Percentiles rank a stretch among this genome's conserved stretches.
phyloP scores from a whole-genome alignment of 495 filamentous ascomycete genomes.

The Penicillium coffeae region DNA sequence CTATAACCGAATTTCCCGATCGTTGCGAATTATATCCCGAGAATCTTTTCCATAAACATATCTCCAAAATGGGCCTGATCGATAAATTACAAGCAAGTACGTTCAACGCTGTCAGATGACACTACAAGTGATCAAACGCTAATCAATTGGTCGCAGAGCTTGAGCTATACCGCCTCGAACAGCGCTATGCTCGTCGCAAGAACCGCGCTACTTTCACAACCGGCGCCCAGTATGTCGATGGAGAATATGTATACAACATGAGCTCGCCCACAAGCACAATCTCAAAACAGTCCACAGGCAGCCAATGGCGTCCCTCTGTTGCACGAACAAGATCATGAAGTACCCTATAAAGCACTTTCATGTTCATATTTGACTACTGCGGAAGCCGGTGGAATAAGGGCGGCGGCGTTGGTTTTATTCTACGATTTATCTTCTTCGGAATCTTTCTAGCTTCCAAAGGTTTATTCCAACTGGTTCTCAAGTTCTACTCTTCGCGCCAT shows the following conservation, averaged over 20 bases:
- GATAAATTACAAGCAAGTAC: conserved; percentile 56
- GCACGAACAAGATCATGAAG: background rate
- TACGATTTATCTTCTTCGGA: no score
- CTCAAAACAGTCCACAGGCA: conserved; percentile 43
- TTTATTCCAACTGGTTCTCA: no score
- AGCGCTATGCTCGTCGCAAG: conserved; percentile 83
- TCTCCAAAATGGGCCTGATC: conserved; percentile 45
- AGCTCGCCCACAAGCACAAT: conserved; percentile 38
- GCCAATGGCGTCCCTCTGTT: conserved; percentile 33
- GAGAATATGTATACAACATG: conserved; percentile 74
- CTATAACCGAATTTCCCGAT: no score
- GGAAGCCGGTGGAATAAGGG: no score
- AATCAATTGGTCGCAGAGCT: conserved; percentile 45
- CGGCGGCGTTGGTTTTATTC: no score
- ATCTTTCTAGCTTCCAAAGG: no score
- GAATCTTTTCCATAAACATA: background rate
- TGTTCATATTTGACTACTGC: no score
- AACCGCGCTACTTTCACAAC: conserved; percentile 82
- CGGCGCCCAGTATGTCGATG: conserved; percentile 84
- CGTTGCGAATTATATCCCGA: no score
- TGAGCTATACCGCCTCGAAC: conserved; percentile 88
- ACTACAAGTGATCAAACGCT: conserved; percentile 9
- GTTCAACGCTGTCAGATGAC: conserved; percentile 7
- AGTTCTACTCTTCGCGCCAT: conserved; percentile 22
- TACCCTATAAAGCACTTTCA: background rate